These are phyloP conservation scores for Conringia planisiliqua DNA, from an alignment of 345 rosid genomes.

Conservation along the genomic window DNA sequence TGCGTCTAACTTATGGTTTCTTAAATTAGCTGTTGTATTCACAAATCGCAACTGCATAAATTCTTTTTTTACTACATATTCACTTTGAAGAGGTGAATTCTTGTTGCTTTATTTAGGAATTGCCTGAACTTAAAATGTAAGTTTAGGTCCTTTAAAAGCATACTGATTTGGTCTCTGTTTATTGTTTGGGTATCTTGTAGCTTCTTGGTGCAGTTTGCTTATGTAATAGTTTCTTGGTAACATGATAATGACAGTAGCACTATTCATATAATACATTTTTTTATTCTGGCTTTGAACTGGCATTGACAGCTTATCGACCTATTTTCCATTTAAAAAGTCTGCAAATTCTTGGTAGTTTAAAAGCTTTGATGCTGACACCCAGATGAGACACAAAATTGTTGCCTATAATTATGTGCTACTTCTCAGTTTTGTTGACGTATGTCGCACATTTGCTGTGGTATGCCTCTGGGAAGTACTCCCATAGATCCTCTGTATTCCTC, in stretches of 20 bases:
- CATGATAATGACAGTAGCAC: not conserved
- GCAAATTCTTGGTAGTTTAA: not conserved
- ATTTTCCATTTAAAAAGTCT: not conserved
- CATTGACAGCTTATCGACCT: not conserved
- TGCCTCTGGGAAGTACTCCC: not conserved
- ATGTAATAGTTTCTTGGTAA: not conserved
- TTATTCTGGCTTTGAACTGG: not conserved
- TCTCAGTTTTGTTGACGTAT: not conserved
- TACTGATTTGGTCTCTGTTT: not conserved
- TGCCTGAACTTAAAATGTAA: not conserved
- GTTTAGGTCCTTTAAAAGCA: not conserved
- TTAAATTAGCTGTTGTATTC: not conserved
- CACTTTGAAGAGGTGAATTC: not conserved
- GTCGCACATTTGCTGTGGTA: not conserved
- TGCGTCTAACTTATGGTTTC: not conserved
- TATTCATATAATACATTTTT: not conserved
- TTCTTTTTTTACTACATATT: not conserved
- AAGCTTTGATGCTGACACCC: not conserved
- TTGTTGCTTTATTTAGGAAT: not conserved
- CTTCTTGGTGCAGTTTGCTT: not conserved
- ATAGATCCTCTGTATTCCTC: not conserved
- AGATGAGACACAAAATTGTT: not conserved
- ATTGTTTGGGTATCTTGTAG: not conserved
- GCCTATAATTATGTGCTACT: not conserved
- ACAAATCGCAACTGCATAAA: not conserved